A percentile compares a stretch with the other conserved stretches of the same genome.
These are phyloP conservation scores for Ampelomyces quisqualis DNA, from an alignment of 2,329 filamentous ascomycete genomes.

Conservation along the genomic window DNA sequence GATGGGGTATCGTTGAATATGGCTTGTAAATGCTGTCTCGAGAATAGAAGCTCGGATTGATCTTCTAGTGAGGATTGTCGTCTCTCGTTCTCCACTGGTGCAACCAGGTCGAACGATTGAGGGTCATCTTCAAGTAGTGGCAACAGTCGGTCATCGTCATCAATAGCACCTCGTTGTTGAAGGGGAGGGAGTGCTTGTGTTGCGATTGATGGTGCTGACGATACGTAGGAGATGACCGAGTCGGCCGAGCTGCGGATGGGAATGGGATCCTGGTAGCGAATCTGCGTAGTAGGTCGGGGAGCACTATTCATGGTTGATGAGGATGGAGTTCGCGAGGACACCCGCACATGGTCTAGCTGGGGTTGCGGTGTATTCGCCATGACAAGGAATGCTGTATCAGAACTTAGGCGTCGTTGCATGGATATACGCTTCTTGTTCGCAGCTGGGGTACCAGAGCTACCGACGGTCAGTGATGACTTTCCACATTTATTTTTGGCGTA, in stretches of 20 bases:
- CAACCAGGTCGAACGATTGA: constrained; percentile 56
- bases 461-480: constrained; percentile 13
- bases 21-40: constrained; percentile 61
- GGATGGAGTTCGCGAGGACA: constrained; percentile 14
- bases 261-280: constrained; percentile 21
- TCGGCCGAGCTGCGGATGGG: constrained; percentile 39
- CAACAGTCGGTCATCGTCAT: constrained; percentile 49
- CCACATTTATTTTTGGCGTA: neutral
- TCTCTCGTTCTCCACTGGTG: constrained; percentile 30
- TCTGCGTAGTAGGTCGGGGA: constrained; percentile 11
- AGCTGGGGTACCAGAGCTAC: constrained; percentile 25
- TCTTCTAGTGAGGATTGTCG: constrained; percentile 59
- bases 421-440: constrained; percentile 22
- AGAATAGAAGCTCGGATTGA: constrained; percentile 67
- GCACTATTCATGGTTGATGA: constrained; percentile 2
- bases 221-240: constrained; percentile 41
- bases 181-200: constrained; percentile 44
- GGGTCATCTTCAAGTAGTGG: constrained; percentile 56
- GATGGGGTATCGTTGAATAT: constrained; percentile 66
- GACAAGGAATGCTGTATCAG: constrained; percentile 14
- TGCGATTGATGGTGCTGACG: constrained; percentile 34
- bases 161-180: constrained; percentile 46
- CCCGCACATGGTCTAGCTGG: constrained; percentile 13
- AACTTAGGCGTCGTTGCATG: constrained; percentile 19
- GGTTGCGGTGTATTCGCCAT: constrained; percentile 21